Evolutionary conservation across 441 rosid genomes (phyloP), one percentile per base, ranked within the genome.

Genomic region (Populus trichocarpa): DNA sequence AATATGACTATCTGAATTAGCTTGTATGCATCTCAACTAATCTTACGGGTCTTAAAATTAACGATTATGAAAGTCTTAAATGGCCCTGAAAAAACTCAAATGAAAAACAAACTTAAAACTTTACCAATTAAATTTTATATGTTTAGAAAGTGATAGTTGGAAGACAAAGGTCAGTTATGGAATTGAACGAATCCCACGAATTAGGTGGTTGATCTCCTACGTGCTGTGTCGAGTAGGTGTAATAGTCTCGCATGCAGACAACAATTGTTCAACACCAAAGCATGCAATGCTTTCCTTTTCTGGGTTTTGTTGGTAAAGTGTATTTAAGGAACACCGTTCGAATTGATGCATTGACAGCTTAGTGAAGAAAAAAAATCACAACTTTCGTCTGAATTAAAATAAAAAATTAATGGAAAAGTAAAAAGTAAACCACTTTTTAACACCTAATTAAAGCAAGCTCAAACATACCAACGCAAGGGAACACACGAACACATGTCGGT

Each of bases 1-100:
- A 30, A 8, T 0, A 30, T 30, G 0, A 3, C 0, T 30, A 0
- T 30, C 4, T 3, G 4, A 0, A 30, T 4, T 30, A 30, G 3
- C 3, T 30, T 30, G 3, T 30, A 3, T 30, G 0, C 32, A 30
- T 30, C 4, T 30, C 4, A 0, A 3, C 3, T 30, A 30, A 30
- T 30, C 3, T 30, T 25, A 25, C 25, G 0, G 25, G 25, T 25
- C 1, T 25, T 25, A 1, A 25, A 25, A 25, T 25, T 25, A 25
- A 25, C 25, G 25, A 25, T 25, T 1, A 25, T 25, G n/a, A n/a
- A n/a, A n/a, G n/a, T n/a, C n/a, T n/a, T n/a, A n/a, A n/a, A n/a
- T n/a, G n/a, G n/a, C n/a, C n/a, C n/a, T n/a, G n/a, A n/a, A n/a
- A n/a, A n/a, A n/a, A n/a, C n/a, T n/a, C n/a, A n/a, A n/a, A n/a